These are phyloP conservation scores for Entomortierella parvispora DNA, from an alignment of 192 early-diverging fungal genomes.

Conservation along the genomic window DNA sequence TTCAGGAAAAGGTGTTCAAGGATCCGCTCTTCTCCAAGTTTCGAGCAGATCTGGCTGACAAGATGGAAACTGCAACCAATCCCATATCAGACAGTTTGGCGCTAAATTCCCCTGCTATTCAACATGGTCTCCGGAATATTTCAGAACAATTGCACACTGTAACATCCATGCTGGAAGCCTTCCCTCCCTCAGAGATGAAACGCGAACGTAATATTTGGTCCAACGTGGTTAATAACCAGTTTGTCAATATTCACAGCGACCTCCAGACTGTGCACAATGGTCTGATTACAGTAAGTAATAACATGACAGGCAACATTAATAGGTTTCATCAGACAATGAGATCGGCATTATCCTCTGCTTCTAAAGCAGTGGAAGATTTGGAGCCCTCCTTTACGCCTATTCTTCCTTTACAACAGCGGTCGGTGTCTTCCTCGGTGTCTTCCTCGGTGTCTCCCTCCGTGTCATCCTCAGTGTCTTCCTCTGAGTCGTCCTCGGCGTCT, in stretches of 20 bases:
- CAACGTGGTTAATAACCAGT: background rate
- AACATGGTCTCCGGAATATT: background rate
- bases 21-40: conserved; percentile 5
- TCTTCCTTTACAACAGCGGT: background rate
- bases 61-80: conserved; percentile 1
- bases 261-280: conserved; percentile 1
- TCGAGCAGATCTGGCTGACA: background rate
- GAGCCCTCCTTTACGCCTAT: background rate
- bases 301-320: background rate
- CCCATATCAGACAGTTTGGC: conserved; percentile 9
- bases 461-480: no score
- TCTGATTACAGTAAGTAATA: conserved; percentile 4
- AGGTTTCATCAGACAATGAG: background rate
- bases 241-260: background rate
- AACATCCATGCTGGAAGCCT: background rate
- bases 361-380: background rate
- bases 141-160: conserved; percentile 2
- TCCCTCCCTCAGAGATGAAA: conserved; percentile 7
- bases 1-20: conserved; percentile 7
- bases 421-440: no score
- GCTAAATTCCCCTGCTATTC: conserved; percentile 21
- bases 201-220: conserved; percentile 9
- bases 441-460: no score
- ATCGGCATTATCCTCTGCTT: background rate
- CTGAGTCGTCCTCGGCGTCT: no score